Evolutionary conservation across 768 basidiomycete species (phyloP), one percentile per base, ranked within the genome.

Genomic region (Tulasnella calospora): DNA sequence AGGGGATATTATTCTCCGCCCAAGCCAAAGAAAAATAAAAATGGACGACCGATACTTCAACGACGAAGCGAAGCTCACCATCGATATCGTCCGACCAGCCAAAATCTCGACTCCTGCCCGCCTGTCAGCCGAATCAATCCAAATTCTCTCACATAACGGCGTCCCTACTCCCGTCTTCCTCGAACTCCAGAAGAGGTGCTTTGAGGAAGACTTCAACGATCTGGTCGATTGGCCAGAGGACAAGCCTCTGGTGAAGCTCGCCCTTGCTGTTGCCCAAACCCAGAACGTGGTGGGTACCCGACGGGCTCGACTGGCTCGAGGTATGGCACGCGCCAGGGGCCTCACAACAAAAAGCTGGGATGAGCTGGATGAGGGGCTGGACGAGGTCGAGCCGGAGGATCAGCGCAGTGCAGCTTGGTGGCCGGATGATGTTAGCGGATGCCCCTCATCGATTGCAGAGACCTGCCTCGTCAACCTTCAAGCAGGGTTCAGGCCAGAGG

Each of bases 401-500:
- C 27, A 74, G 46, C 38, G 73, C 7, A 74, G 73, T 35, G 13
- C 73, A 23, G 44, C 73, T 1, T 74, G 73, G 73, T 74, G 73
- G 73, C 73, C 73, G n/a, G 73, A 74, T 12, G 33, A 41, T 15
- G 19, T 47, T 23, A 74, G 73, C 33, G 73, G 73, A 23, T 44
- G 73, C 33, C 40, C 73, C 0, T 74, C 73, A 0, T 74, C 44
- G 5, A 10, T 74, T 1, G 40, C 44, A 15, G 73, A 74, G 46
- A 47, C 40, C 0, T 35, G 33, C 8, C 33, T 47, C 36, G 51
- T 35, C 19, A n/a, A n/a, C 51, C 46, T 74, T 6, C 51, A 47
- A 21, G 73, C 73, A 21, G 73, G 73, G 12, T 74, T 74, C 33
- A 38, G 73, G 44, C 73, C 73, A 12, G 73, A 74, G 46, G n/a